A percentile compares a stretch with the other conserved stretches of the same genome.
Evolutionary conservation across 352 stramenopile genomes (phyloP).

Genomic region (Peronospora tabacina): DNA sequence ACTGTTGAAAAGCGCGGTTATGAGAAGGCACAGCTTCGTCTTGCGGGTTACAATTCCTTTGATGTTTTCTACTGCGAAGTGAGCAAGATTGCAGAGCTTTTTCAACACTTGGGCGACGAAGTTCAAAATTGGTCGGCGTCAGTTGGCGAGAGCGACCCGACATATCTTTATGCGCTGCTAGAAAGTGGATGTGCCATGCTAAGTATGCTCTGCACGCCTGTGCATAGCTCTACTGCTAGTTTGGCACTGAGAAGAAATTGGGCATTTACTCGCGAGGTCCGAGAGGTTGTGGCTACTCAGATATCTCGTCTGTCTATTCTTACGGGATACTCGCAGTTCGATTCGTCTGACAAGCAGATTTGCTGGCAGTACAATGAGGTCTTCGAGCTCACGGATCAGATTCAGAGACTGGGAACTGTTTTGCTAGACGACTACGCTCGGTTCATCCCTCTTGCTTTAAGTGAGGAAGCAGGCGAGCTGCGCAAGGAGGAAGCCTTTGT

Average conservation of each 20-base stretch:
- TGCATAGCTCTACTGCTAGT: constrained; percentile 22
- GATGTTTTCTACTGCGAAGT: constrained; percentile 87
- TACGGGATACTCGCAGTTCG: constrained; percentile 36
- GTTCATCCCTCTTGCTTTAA: constrained; percentile 33
- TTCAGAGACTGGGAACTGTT: constrained; percentile 40
- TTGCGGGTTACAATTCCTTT: constrained; percentile 80
- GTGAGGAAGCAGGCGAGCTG: constrained; percentile 48
- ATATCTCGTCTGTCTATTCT: constrained; percentile 48
- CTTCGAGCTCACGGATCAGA: constrained; percentile 58
- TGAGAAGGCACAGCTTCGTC: constrained; percentile 64
- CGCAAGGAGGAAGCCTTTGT: constrained; percentile 50
- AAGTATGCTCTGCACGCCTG: constrained; percentile 44
- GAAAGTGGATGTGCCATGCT: constrained; percentile 68
- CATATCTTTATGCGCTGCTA: constrained; percentile 51
- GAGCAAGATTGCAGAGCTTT: constrained; percentile 68
- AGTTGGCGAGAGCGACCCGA: constrained; percentile 51
- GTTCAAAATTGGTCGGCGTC: constrained; percentile 44
- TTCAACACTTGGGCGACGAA: constrained; percentile 45
- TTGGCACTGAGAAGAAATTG: constrained; percentile 45
- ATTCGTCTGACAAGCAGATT: constrained; percentile 25
- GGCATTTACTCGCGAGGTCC: constrained; percentile 53
- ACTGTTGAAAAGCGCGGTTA: constrained; percentile 70
- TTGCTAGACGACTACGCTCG: constrained; percentile 51
- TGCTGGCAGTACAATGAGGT: constrained; percentile 51
- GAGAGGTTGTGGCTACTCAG: constrained; percentile 56